These are phyloP conservation scores for Cryptomeria japonica DNA, from an alignment of 75 land plant genomes.

Conservation along the genomic window DNA sequence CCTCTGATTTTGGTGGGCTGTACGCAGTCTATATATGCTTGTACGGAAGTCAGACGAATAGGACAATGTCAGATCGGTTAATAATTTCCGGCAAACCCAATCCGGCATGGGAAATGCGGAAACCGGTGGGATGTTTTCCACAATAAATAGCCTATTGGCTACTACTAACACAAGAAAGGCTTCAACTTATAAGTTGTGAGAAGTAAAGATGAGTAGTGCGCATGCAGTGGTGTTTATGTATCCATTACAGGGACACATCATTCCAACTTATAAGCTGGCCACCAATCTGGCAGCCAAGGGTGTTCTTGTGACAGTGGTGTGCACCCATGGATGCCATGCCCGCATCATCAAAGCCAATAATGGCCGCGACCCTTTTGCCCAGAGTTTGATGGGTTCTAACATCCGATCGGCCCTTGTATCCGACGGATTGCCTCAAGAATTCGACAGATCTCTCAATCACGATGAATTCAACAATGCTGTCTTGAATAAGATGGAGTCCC, in stretches of 20 bases:
- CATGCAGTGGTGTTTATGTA: conserved; percentile 24
- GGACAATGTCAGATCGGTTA: too few species aligned
- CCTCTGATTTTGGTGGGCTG: too few species aligned
- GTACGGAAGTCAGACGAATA: too few species aligned
- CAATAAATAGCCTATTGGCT: too few species aligned
- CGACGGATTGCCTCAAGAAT: conserved; percentile 40
- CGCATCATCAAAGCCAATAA: neutral
- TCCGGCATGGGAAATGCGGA: too few species aligned
- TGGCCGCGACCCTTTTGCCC: conserved; percentile 13
- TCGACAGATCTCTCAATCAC: conserved; percentile 37
- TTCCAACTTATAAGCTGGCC: conserved; percentile 48
- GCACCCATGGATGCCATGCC: conserved; percentile 38
- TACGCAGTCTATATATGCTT: too few species aligned
- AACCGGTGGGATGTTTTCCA: too few species aligned
- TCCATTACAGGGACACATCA: conserved; percentile 43
- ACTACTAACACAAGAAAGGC: too few species aligned
- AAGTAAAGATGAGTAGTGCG: too few species aligned
- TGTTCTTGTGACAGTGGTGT: conserved; percentile 51
- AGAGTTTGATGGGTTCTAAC: conserved; percentile 33
- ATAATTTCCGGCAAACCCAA: too few species aligned
- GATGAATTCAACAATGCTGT: conserved; percentile 29
- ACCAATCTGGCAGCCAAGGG: conserved; percentile 45
- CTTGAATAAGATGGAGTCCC: conserved; percentile 21
- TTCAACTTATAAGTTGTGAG: too few species aligned
- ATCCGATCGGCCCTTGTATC: conserved; percentile 34